A percentile compares a stretch with the other conserved stretches of the same genome.
Conservation (phyloP, 164 flowering plant genomes). For the Nelumbo lutea region DNA sequence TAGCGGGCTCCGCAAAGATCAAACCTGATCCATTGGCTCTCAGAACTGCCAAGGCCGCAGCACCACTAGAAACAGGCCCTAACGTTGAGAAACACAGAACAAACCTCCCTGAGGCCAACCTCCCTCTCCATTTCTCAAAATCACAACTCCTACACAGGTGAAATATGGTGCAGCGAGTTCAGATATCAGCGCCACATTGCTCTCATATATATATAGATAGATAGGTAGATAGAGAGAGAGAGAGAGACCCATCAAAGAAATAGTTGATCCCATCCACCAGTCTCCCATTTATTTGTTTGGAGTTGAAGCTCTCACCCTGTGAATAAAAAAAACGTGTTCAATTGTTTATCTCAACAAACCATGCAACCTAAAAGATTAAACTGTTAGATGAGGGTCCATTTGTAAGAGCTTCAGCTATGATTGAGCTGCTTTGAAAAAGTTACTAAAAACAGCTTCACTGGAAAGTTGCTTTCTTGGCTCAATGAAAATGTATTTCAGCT, state of each 20-base stretch:
- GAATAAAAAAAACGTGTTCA: neutral
- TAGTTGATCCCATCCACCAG: constrained; percentile 27
- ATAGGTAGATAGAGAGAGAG: constrained; percentile 7
- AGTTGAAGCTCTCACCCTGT: constrained; percentile 52
- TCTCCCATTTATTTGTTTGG: constrained; percentile 21
- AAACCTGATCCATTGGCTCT: constrained; percentile 39
- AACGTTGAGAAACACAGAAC: constrained; percentile 52
- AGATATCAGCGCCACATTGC: neutral
- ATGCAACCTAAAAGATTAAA: neutral
- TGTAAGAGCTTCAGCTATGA: no score
- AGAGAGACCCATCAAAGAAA: constrained; percentile 36
- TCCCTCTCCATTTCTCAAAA: constrained; percentile 17
- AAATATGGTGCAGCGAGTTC: neutral
- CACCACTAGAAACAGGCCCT: constrained; percentile 22
- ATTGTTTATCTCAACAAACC: neutral
- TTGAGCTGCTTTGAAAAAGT: no score
- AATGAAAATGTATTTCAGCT: no score
- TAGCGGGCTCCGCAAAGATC: constrained; percentile 39
- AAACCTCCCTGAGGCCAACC: constrained; percentile 26
- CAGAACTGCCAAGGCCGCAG: constrained; percentile 34
- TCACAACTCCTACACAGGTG: constrained; percentile 31
- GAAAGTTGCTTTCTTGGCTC: no score
- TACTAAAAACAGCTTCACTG: no score
- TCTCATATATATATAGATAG: constrained; percentile 3
- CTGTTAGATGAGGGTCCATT: neutral